Percentiles rank a stretch among this genome's conserved stretches.
phyloP scores from a whole-genome alignment of 176 grass and related monocot genomes.

The Oryza nivara region DNA sequence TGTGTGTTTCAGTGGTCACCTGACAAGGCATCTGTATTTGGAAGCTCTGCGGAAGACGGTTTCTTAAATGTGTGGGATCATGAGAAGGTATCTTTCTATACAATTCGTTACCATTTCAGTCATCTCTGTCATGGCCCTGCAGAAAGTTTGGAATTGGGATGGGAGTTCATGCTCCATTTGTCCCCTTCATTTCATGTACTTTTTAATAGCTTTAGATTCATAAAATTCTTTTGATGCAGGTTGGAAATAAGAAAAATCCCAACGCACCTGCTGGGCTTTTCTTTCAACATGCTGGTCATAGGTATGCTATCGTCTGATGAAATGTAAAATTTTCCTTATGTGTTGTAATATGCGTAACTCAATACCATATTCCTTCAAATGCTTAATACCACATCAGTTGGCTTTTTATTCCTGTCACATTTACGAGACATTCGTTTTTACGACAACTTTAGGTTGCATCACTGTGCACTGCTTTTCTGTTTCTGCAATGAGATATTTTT shows the following conservation, averaged over 20 bases:
- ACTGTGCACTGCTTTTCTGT: not conserved
- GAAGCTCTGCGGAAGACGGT: conserved; percentile 85
- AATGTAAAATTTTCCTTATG: not conserved
- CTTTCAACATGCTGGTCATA: conserved; percentile 95
- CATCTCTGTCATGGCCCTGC: not conserved
- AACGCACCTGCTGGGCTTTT: conserved; percentile 82
- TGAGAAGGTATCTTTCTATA: conserved; percentile 67
- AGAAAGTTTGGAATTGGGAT: not conserved
- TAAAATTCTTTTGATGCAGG: conserved; percentile 48
- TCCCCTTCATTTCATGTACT: conserved; percentile 2
- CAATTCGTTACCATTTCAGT: conserved; percentile 5
- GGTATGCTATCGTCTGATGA: conserved; percentile 49
- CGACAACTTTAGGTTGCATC: not conserved
- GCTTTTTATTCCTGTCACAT: conserved; percentile 5
- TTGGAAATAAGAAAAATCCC: conserved; percentile 75
- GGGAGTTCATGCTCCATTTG: not conserved
- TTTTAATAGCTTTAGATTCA: not conserved
- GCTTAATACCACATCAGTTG: conserved; percentile 17
- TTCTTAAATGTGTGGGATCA: conserved; percentile 90
- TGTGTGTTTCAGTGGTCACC: conserved; percentile 84
- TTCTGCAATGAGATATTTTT: not conserved
- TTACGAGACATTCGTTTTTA: not conserved
- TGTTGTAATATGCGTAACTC: not conserved
- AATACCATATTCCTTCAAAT: conserved; percentile 16
- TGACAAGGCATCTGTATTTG: conserved; percentile 93